A percentile compares a stretch with the other conserved stretches of the same genome.
Evolutionary conservation across 106 monocot species (phyloP).

Genomic region (Posidonia australis): DNA sequence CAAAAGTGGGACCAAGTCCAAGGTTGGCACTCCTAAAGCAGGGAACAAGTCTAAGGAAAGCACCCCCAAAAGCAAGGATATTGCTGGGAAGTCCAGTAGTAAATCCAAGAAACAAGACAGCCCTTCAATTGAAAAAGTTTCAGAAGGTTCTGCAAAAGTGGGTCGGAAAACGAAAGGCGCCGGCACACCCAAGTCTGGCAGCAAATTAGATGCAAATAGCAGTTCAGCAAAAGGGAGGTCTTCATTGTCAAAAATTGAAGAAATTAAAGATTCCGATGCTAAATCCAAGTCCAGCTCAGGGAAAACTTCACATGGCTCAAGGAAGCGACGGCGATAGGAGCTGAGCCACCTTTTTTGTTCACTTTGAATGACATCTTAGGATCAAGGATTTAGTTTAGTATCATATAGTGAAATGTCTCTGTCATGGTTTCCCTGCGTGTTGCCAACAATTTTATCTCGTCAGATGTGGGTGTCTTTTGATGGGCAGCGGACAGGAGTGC

Average conservation of each 20-base stretch:
- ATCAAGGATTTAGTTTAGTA: neutral
- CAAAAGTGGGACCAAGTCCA: constrained; percentile 1
- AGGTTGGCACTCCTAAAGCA: neutral
- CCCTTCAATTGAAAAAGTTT: neutral
- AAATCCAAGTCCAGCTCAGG: neutral
- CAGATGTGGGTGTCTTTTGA: constrained; percentile 2
- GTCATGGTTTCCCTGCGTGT: neutral
- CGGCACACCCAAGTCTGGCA: neutral
- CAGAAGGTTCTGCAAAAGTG: neutral
- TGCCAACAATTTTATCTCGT: neutral
- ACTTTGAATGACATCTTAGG: neutral
- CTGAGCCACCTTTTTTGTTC: neutral
- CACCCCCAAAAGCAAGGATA: neutral
- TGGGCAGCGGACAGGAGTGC: neutral
- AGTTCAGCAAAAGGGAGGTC: neutral
- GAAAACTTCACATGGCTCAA: neutral
- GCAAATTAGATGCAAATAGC: constrained; percentile 3
- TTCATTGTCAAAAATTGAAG: neutral
- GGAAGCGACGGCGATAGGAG: neutral
- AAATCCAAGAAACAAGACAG: constrained; percentile 2
- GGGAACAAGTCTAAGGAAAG: neutral
- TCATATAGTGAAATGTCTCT: neutral
- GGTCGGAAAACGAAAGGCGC: neutral
- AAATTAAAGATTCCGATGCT: neutral
- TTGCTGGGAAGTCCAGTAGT: neutral